Base-by-base conservation (phyloP, 306 rosid species). In the Fragaria ananassa region DNA sequence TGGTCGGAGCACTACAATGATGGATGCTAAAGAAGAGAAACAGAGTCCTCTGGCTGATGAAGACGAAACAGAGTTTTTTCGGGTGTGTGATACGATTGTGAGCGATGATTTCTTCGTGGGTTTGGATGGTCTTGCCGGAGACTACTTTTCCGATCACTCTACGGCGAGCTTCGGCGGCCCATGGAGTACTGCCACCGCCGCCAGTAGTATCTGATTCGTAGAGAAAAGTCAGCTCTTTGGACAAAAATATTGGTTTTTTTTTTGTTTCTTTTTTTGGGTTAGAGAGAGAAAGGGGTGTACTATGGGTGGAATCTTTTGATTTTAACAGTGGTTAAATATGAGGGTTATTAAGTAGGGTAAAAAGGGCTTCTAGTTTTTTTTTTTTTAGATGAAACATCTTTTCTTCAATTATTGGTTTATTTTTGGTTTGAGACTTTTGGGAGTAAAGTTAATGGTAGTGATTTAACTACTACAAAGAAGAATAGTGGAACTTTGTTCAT, bases 41-140 rank as follows among this genome's bases (percentile, higher is more conserved):
- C 92, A 84, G 51, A 90, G 89, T 58, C 37, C 76, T 25, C 41
- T 89, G 83, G 79, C 79, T 64, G 88, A 85, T 29, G 97, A 91
- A 47, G 97, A 89, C 74, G 98, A 90, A 65, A 93, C 70, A 37
- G 96, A 89, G 60, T 91, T 87, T 18, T 77, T 94, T 72, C 91
- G 88, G 1, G 34, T 86, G 37, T 89, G 89, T 34, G 94, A 90
- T 78, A 79, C 88, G 73, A 86, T 84, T 4, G 71, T 92, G 8
- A 72, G 86, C 53, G 97, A 91, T 60, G 95, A 94, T 81, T 92
- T 91, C 89, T 90, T 87, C 53, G 91, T 85, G 41, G 93, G 91
- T 19, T 84, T 91, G 64, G 97, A 91, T 23, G 97, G 89, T 23
- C 79, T 94, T 15, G 86, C 81, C 71, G 96, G 81, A 76, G 98